Conservation (phyloP, 1,284 basidiomycete species). For the Fomes fomentarius region DNA sequence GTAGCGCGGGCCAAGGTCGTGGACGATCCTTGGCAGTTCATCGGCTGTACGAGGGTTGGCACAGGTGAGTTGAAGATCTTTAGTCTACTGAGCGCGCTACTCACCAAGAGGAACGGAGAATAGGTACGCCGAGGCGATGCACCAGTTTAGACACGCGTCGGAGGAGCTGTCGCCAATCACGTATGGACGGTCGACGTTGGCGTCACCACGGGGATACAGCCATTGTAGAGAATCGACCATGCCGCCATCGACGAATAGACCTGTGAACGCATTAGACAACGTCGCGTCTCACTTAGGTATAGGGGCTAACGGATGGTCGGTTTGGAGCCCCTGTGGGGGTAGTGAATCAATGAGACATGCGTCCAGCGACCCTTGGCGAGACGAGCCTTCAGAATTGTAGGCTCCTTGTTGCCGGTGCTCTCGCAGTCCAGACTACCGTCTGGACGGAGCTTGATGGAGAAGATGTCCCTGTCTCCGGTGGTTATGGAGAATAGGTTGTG, state of each 20-base stretch:
- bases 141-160: slow-evolving; percentile 61
- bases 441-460: slow-evolving; percentile 52
- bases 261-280: slow-evolving; percentile 37
- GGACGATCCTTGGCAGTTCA: slow-evolving; percentile 68
- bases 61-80: not conserved
- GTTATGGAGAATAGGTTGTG: slow-evolving; percentile 52
- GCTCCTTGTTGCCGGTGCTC: slow-evolving; percentile 45
- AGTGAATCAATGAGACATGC: slow-evolving; percentile 66
- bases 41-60: slow-evolving; percentile 45
- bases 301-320: slow-evolving; percentile 61
- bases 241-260: slow-evolving; percentile 72
- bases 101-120: slow-evolving; percentile 62
- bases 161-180: slow-evolving; percentile 53
- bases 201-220: slow-evolving; percentile 60
- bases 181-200: slow-evolving; percentile 44
- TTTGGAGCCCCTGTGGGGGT: slow-evolving; percentile 56
- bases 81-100: slow-evolving; percentile 4
- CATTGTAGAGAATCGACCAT: slow-evolving; percentile 63
- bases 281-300: not conserved
- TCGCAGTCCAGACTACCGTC: slow-evolving; percentile 60
- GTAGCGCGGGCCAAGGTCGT: slow-evolving; percentile 79
- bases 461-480: slow-evolving; percentile 36
- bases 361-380: slow-evolving; percentile 65
- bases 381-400: slow-evolving; percentile 47
- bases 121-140: slow-evolving; percentile 67